A percentile compares a stretch with the other conserved stretches of the same genome.
Conservation (phyloP, 441 rosid genomes). For the Erodium trifolium region DNA sequence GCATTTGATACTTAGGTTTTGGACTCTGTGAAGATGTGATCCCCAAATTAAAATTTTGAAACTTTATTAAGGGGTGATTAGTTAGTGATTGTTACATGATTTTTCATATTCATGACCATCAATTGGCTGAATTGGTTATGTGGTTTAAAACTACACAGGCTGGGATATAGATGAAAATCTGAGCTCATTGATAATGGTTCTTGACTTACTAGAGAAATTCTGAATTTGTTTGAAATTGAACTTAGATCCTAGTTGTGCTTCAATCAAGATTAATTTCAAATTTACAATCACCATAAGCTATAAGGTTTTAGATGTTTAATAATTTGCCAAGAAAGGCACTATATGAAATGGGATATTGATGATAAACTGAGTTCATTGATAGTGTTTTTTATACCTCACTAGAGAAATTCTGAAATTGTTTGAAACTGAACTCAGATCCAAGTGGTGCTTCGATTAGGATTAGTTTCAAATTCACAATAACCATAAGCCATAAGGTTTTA, state of each 20-base stretch:
- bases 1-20: background rate
- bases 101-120: background rate
- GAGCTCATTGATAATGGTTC: background rate
- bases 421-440: background rate
- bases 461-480: background rate
- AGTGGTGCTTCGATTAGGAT: background rate
- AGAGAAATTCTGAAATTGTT: background rate
- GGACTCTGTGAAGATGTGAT: background rate
- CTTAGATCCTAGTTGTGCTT: no score
- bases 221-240: background rate
- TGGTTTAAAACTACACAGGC: background rate
- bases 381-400: background rate
- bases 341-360: no score
- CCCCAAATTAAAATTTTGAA: background rate
- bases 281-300: no score
- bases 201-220: background rate
- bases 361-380: background rate
- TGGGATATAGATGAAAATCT: background rate
- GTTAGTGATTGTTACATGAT: background rate
- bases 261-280: no score
- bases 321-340: no score
- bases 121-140: background rate
- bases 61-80: background rate
- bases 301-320: no score
- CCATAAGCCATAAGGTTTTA: no score